phyloP scores from a whole-genome alignment of 2,329 filamentous ascomycete genomes.

The Zasmidium angulare region DNA sequence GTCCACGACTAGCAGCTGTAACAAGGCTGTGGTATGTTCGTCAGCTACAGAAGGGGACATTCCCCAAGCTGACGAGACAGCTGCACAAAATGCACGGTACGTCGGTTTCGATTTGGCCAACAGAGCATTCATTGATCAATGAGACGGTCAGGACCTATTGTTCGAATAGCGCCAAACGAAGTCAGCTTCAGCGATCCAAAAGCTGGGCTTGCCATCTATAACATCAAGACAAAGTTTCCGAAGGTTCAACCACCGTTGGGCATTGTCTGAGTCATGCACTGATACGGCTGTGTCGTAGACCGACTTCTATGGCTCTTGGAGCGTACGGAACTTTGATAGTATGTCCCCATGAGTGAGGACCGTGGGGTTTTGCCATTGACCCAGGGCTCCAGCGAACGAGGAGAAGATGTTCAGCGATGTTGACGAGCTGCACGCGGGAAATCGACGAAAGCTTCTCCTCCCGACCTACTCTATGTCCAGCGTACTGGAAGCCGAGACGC shows the following conservation, averaged over 20 bases:
- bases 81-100: background rate
- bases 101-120: background rate
- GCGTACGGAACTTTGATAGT: background rate
- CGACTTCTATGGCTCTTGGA: background rate
- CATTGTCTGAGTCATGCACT: background rate
- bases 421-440: background rate
- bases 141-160: background rate
- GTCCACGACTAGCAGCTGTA: background rate
- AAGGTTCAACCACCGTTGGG: background rate
- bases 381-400: background rate
- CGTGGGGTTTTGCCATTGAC: background rate
- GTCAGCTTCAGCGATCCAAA: background rate
- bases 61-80: background rate
- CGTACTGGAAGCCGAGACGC: background rate
- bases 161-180: background rate
- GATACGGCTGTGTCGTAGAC: background rate
- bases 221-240: background rate
- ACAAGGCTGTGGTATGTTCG: background rate
- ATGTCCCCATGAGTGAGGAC: background rate
- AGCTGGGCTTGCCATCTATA: background rate
- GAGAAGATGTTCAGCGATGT: background rate
- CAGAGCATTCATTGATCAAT: background rate
- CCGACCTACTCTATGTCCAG: background rate
- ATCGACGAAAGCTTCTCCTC: background rate
- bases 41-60: background rate